Conservation (phyloP, 2,329 filamentous ascomycete genomes). For the Acephala macrosclerotiorum region DNA sequence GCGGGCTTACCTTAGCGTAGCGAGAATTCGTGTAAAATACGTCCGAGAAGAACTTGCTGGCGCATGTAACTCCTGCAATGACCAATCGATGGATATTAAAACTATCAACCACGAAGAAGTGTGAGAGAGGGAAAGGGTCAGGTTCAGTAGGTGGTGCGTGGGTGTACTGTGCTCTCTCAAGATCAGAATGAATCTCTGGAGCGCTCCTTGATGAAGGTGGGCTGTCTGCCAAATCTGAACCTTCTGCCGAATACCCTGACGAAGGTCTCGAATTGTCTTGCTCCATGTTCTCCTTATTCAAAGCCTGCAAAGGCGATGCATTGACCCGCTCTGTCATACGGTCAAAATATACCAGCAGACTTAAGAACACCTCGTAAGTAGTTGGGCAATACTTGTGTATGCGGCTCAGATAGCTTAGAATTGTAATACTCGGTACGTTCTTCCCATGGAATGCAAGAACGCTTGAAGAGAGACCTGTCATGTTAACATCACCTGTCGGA, state of each 20-base stretch:
- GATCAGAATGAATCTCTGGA: constrained; percentile 37
- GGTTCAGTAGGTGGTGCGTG: constrained; percentile 37
- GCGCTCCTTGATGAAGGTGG: constrained; percentile 38
- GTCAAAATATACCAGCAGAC: constrained; percentile 95
- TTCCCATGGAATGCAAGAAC: constrained; percentile 98
- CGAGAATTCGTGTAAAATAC: constrained; percentile 99
- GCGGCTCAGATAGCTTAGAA: constrained; percentile 91
- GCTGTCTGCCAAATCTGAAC: constrained; percentile 42
- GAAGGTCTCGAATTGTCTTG: constrained; percentile 39
- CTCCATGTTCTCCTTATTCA: constrained; percentile 50
- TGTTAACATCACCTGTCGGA: constrained; percentile 59
- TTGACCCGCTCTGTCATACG: constrained; percentile 98
- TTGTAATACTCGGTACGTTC: constrained; percentile 96
- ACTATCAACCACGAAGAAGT: constrained; percentile 95
- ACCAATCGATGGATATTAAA: constrained; percentile 98
- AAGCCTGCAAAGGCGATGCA: constrained; percentile 74
- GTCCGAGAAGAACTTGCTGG: constrained; percentile 99
- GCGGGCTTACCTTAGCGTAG: constrained; percentile 86
- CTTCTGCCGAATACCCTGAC: constrained; percentile 40
- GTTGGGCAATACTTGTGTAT: constrained; percentile 99
- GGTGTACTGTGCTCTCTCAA: constrained; percentile 40
- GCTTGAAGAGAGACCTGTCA: constrained; percentile 70
- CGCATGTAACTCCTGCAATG: constrained; percentile 96
- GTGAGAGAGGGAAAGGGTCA: constrained; percentile 54
- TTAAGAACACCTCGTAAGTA: constrained; percentile 97